Conservation (phyloP, 257 asterid species). For the Fraxinus americana region DNA sequence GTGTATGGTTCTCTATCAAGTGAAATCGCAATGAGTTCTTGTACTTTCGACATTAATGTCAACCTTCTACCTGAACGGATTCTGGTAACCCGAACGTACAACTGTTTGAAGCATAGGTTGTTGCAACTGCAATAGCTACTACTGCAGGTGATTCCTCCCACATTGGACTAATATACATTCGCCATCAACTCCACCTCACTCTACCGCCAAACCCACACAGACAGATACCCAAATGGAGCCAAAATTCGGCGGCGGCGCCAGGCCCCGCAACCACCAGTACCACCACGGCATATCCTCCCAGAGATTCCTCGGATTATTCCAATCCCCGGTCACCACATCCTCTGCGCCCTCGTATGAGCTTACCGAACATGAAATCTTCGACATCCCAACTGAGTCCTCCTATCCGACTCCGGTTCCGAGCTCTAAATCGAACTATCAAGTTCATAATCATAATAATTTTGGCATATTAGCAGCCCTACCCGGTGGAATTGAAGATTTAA, state of each 20-base stretch:
- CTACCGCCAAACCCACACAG: conserved; percentile 9
- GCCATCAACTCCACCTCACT: neutral
- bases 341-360: conserved; percentile 45
- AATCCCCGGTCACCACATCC: conserved; percentile 27
- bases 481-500: conserved; percentile 13
- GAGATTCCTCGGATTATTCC: conserved; percentile 38
- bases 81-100: neutral
- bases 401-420: conserved; percentile 23
- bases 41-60: neutral
- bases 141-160: neutral
- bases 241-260: conserved; percentile 25
- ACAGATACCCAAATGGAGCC: conserved; percentile 36
- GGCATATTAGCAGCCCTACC: conserved; percentile 68
- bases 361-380: conserved; percentile 65
- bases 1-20: neutral
- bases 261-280: conserved; percentile 25
- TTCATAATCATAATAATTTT: conserved; percentile 24
- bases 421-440: conserved; percentile 10
- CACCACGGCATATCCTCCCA: conserved; percentile 32
- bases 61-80: too few species aligned
- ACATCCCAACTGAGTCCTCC: conserved; percentile 37
- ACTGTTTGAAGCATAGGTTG: neutral
- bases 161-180: neutral
- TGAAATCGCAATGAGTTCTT: neutral
- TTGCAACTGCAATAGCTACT: neutral